These are phyloP conservation scores for Apiospora pterosperma DNA, from an alignment of 2,329 filamentous ascomycete genomes.

Conservation along the genomic window DNA sequence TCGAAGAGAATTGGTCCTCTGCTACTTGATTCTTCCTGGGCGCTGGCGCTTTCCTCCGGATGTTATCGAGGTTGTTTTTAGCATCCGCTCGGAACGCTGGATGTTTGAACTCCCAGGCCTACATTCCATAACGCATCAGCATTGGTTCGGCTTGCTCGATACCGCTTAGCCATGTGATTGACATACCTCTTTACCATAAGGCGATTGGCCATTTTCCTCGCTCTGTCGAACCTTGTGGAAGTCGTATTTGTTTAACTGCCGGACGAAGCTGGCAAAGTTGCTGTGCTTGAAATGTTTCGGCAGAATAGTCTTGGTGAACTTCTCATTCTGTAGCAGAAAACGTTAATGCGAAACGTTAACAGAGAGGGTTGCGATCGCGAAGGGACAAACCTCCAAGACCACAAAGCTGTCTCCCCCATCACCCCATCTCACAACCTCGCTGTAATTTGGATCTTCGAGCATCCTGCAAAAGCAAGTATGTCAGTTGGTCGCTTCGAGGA, in stretches of 20 bases:
- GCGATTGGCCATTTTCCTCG: constrained; percentile 77
- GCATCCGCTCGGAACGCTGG: constrained; percentile 94
- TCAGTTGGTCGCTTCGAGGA: constrained; percentile 14
- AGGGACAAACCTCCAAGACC: constrained; percentile 74
- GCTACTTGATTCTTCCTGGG: constrained; percentile 68
- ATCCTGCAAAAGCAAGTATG: constrained; percentile 57
- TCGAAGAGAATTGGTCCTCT: constrained; percentile 73
- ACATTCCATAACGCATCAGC: constrained; percentile 24
- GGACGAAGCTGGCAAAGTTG: constrained; percentile 77
- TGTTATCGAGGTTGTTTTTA: constrained; percentile 95
- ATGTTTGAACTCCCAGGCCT: constrained; percentile 97
- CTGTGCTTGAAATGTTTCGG: constrained; percentile 85
- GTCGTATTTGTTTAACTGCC: constrained; percentile 76
- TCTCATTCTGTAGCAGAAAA: constrained; percentile 69
- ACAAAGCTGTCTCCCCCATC: constrained; percentile 95
- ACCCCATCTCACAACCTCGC: constrained; percentile 92
- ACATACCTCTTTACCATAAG: constrained; percentile 73
- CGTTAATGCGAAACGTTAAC: constrained; percentile 11
- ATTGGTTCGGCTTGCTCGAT: constrained; percentile 3
- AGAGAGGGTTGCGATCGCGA: constrained; percentile 10
- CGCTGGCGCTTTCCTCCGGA: constrained; percentile 89
- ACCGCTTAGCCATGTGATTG: constrained; percentile 13
- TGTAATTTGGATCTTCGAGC: constrained; percentile 92
- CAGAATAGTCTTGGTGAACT: constrained; percentile 78
- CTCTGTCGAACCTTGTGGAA: constrained; percentile 90